phyloP scores from a whole-genome alignment of 1,284 basidiomycete genomes.

The Cutaneotrichosporon arboriforme region DNA sequence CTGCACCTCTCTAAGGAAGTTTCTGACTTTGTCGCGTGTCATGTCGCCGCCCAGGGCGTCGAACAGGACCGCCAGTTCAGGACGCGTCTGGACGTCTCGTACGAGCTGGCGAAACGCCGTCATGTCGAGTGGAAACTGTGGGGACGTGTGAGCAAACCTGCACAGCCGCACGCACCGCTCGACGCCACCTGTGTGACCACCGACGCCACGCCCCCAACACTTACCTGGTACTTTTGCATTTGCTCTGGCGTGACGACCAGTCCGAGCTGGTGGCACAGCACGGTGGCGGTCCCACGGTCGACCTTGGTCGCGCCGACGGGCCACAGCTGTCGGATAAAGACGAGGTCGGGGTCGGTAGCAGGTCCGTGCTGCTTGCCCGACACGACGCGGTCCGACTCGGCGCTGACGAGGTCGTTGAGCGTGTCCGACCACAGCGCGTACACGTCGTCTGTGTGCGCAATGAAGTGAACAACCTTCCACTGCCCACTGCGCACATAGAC shows the following conservation, averaged over 20 bases:
- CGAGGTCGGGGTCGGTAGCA: conserved; percentile 39
- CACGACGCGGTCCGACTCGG: conserved; percentile 33
- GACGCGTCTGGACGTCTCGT: conserved; percentile 71
- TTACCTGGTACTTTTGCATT: conserved; percentile 8
- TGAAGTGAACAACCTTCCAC: conserved; percentile 88
- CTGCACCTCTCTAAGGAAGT: conserved; percentile 65
- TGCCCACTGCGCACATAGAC: conserved; percentile 55
- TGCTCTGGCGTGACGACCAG: conserved; percentile 15
- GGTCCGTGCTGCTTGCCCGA: conserved; percentile 24
- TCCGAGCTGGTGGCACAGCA: conserved; percentile 61
- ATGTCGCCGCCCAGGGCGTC: conserved; percentile 30
- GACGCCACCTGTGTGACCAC: no score
- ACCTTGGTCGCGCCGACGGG: conserved; percentile 32
- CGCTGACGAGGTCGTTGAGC: conserved; percentile 47
- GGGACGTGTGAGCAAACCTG: background rate
- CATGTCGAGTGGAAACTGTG: conserved; percentile 60
- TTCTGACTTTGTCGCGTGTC: conserved; percentile 55
- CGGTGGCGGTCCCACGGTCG: conserved; percentile 48
- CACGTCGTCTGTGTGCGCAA: conserved; percentile 66
- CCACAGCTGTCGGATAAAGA: conserved; percentile 44
- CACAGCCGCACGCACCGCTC: background rate
- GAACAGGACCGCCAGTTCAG: conserved; percentile 69
- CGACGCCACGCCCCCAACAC: no score
- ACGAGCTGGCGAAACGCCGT: conserved; percentile 79
- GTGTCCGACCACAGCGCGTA: conserved; percentile 55